A percentile compares a stretch with the other conserved stretches of the same genome.
These are phyloP conservation scores for Kernera saxatilis DNA, from an alignment of 345 rosid species.

Conservation along the genomic window DNA sequence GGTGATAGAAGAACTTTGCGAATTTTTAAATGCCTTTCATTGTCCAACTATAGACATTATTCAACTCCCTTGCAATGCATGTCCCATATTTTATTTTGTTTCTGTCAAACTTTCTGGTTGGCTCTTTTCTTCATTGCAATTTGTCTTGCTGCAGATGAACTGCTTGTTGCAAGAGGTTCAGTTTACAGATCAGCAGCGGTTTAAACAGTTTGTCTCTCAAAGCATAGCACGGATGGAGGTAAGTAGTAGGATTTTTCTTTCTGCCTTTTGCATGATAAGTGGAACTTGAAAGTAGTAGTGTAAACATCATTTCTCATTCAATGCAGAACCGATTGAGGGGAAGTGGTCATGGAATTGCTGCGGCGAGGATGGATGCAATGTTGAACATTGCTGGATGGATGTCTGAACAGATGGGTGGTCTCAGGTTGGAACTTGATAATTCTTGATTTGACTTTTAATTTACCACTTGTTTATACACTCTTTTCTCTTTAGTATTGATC, in stretches of 20 bases:
- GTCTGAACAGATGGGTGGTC: slow-evolving; percentile 98
- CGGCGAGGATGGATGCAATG: slow-evolving; percentile 92
- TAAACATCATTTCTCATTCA: neutral
- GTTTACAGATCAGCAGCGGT: slow-evolving; percentile 89
- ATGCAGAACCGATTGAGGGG: slow-evolving; percentile 84
- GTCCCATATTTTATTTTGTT: neutral
- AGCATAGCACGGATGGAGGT: slow-evolving; percentile 99
- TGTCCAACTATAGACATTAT: neutral
- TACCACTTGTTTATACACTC: neutral
- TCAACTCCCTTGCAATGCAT: neutral
- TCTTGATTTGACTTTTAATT: neutral
- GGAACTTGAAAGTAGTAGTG: neutral
- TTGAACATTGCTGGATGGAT: slow-evolving; percentile 87
- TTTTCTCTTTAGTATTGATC: neutral
- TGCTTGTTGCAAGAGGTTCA: slow-evolving; percentile 89
- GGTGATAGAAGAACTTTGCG: neutral
- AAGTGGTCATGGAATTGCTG: slow-evolving; percentile 90
- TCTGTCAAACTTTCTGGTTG: neutral
- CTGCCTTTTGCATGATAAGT: neutral
- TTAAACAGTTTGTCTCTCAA: slow-evolving; percentile 95
- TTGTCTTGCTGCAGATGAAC: slow-evolving; percentile 48
- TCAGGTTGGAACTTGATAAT: slow-evolving; percentile 50
- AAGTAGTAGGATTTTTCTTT: slow-evolving; percentile 5
- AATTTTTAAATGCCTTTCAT: neutral
- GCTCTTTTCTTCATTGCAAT: neutral